A percentile compares a stretch with the other conserved stretches of the same genome.
Conservation (phyloP, 139 green algal species). For the Astrephomene gubernaculifera region DNA sequence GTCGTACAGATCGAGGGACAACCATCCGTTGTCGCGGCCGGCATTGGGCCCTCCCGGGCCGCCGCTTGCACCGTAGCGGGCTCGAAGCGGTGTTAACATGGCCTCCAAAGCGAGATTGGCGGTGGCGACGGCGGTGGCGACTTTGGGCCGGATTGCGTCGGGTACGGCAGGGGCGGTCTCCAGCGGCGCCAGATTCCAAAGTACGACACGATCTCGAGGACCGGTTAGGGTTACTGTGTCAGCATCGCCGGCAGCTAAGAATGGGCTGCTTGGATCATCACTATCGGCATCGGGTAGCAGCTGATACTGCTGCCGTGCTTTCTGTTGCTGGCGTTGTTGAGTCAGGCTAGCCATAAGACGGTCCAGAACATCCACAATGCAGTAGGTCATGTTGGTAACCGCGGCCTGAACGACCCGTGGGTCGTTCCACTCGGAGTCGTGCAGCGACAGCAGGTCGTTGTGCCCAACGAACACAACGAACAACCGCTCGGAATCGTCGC, state of each 20-base stretch:
- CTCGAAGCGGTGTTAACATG: constrained; percentile 8
- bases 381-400: not conserved
- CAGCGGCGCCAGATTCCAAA: not conserved
- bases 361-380: not conserved
- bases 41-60: no score
- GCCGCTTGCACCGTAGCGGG: no score
- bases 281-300: no score
- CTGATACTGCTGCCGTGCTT: not conserved
- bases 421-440: not conserved
- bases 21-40: not conserved
- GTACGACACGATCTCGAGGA: not conserved
- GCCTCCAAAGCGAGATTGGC: not conserved
- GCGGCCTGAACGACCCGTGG: not conserved
- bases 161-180: not conserved
- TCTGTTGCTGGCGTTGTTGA: not conserved
- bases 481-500: not conserved
- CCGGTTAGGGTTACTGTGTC: no score
- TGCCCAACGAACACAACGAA: constrained; percentile 15
- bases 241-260: no score
- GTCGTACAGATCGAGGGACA: constrained; percentile 30
- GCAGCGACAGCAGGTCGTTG: constrained; percentile 9
- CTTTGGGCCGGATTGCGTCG: no score
- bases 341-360: not conserved
- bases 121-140: not conserved
- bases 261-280: no score